A percentile compares a stretch with the other conserved stretches of the same genome.
Evolutionary conservation across 495 filamentous ascomycete genomes (phyloP).

Genomic region (Xylaria longipes): DNA sequence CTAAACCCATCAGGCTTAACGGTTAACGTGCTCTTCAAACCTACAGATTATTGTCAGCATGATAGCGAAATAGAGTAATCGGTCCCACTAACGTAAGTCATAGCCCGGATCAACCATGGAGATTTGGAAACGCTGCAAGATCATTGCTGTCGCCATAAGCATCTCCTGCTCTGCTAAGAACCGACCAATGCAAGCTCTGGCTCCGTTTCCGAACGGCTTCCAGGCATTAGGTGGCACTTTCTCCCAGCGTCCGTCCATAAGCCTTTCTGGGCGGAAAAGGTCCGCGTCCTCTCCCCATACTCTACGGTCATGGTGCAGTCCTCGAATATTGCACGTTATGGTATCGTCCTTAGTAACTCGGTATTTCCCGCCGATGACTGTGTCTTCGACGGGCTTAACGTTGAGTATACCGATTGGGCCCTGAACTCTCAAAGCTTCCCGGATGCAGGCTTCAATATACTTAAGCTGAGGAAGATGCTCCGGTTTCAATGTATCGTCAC

Average conservation of each 20-base stretch:
- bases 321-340: constrained; percentile 58
- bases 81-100: constrained; percentile 58
- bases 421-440: constrained; percentile 67
- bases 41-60: constrained; percentile 19
- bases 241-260: constrained; percentile 58
- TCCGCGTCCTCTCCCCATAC: constrained; percentile 40
- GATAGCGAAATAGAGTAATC: constrained; percentile 43
- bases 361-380: constrained; percentile 65
- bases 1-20: constrained; percentile 71
- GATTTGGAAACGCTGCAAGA: constrained; percentile 61
- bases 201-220: constrained; percentile 64
- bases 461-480: constrained; percentile 66
- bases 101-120: constrained; percentile 60
- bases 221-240: constrained; percentile 52
- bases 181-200: constrained; percentile 45
- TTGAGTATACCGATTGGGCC: constrained; percentile 64
- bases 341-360: constrained; percentile 59
- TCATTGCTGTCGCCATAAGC: constrained; percentile 50
- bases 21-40: constrained; percentile 65
- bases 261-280: constrained; percentile 55
- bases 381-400: constrained; percentile 15
- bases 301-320: constrained; percentile 49
- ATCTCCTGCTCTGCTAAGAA: constrained; percentile 62
- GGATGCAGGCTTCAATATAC: constrained; percentile 62
- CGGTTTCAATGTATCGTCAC: constrained; percentile 60